Percentiles rank a stretch among this genome's conserved stretches.
These are phyloP conservation scores for Torrubiella hemipterigena DNA, from an alignment of 2,329 filamentous ascomycete species.

Conservation along the genomic window DNA sequence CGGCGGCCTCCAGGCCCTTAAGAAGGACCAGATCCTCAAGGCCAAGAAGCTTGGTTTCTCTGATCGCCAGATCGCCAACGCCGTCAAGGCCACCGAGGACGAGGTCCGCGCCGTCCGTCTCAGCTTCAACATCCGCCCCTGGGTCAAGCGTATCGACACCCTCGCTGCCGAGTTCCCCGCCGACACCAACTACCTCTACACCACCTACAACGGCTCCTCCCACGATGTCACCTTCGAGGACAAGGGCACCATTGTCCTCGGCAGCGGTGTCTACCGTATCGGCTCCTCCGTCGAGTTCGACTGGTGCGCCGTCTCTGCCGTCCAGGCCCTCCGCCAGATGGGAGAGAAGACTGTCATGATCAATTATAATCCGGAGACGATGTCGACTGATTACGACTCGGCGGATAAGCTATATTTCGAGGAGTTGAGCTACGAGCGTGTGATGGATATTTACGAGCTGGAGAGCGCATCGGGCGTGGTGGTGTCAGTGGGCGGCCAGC, in stretches of 20 bases:
- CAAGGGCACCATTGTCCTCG: conserved; percentile 78
- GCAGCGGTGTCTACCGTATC: conserved; percentile 94
- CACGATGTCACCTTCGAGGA: conserved; percentile 94
- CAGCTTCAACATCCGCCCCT: conserved; percentile 81
- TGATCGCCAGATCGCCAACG: conserved; percentile 83
- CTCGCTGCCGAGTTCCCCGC: conserved; percentile 94
- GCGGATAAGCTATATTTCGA: conserved; percentile 95
- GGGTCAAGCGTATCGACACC: conserved; percentile 98
- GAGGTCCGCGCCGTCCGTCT: conserved; percentile 76
- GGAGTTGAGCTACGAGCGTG: conserved; percentile 89
- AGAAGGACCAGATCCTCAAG: conserved; percentile 78
- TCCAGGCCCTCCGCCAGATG: conserved; percentile 69
- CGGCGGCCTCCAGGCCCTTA: conserved; percentile 71
- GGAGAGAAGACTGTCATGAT: conserved; percentile 98
- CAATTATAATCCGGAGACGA: conserved; percentile 81
- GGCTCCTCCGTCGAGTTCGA: conserved; percentile 97
- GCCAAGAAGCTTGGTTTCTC: conserved; percentile 98
- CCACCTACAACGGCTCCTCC: conserved; percentile 89
- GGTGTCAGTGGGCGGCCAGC: conserved; percentile 89
- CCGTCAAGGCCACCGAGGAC: conserved; percentile 77
- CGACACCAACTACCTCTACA: conserved; percentile 92
- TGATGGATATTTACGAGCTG: conserved; percentile 98
- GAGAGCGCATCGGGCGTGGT: conserved; percentile 78
- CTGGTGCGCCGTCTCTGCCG: conserved; percentile 92
- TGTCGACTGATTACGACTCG: conserved; percentile 72